Percentiles rank a stretch among this genome's conserved stretches.
These are phyloP conservation scores for Datura wrightii DNA, from an alignment of 257 asterid genomes.

Conservation along the genomic window DNA sequence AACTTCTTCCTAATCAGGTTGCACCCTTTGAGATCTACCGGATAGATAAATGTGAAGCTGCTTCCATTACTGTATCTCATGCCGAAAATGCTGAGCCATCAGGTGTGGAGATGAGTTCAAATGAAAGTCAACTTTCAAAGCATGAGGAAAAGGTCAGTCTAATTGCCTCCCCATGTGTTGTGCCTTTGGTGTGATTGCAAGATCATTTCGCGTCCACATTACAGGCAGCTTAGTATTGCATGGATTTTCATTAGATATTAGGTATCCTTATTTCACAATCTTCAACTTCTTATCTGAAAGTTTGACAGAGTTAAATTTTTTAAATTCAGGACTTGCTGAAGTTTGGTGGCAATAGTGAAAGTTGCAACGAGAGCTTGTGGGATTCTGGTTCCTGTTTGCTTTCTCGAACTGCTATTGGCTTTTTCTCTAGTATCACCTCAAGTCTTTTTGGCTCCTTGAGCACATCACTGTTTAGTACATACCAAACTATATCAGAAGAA, in stretches of 20 bases:
- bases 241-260: neutral
- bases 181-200: neutral
- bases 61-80: conserved; percentile 37
- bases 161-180: conserved; percentile 21
- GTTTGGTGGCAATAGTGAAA: conserved; percentile 38
- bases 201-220: neutral
- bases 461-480: conserved; percentile 52
- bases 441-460: conserved; percentile 60
- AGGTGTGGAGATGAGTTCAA: conserved; percentile 47
- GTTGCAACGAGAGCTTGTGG: conserved; percentile 30
- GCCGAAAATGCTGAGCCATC: conserved; percentile 53
- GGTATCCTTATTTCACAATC: neutral
- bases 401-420: conserved; percentile 62
- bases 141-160: conserved; percentile 52
- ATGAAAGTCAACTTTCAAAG: conserved; percentile 45
- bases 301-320: neutral
- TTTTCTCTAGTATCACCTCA: conserved; percentile 60
- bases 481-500: conserved; percentile 48
- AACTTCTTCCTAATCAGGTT: conserved; percentile 51
- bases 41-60: conserved; percentile 69
- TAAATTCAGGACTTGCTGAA: conserved; percentile 53
- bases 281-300: conserved; percentile 1
- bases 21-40: conserved; percentile 74
- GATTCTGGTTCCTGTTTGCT: conserved; percentile 55
- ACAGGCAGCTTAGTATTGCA: conserved; percentile 4